Percentiles rank a stretch among this genome's conserved stretches.
These are phyloP conservation scores for Cronartium quercuum DNA, from an alignment of 1,284 basidiomycete species.

Conservation along the genomic window DNA sequence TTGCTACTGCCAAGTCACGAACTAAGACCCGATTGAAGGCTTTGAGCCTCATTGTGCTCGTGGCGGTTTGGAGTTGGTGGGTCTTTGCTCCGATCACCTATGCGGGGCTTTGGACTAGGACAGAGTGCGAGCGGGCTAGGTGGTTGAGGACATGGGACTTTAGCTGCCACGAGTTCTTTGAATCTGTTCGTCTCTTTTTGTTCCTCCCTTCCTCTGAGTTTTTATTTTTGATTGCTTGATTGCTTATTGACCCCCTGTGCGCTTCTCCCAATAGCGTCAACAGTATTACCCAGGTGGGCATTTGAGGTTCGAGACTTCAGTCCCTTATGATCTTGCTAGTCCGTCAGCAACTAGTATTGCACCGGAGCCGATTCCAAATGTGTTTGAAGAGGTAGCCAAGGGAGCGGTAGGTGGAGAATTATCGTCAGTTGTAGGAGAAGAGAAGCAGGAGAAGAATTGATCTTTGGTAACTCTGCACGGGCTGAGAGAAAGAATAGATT, in stretches of 20 bases:
- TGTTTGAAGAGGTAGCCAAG: background rate
- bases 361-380: conserved; percentile 12
- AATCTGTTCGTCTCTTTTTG: conserved; percentile 10
- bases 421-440: too few relatives aligned
- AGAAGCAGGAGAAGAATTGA: background rate
- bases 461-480: background rate
- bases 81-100: conserved; percentile 79
- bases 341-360: background rate
- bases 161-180: conserved; percentile 61
- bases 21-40: conserved; percentile 72
- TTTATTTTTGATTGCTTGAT: background rate
- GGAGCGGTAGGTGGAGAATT: too few relatives aligned
- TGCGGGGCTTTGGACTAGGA: conserved; percentile 77
- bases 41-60: conserved; percentile 63
- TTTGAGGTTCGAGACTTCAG: too few relatives aligned
- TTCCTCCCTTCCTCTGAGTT: background rate
- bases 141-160: conserved; percentile 96
- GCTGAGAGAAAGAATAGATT: background rate
- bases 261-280: too few relatives aligned
- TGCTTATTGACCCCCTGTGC: too few relatives aligned
- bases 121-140: conserved; percentile 67
- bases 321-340: background rate
- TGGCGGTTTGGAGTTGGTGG: conserved; percentile 71
- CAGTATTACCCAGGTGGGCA: too few relatives aligned
- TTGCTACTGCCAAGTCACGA: conserved; percentile 68